Conservation (phyloP, 441 rosid species). For the Eutrema salsugineum region DNA sequence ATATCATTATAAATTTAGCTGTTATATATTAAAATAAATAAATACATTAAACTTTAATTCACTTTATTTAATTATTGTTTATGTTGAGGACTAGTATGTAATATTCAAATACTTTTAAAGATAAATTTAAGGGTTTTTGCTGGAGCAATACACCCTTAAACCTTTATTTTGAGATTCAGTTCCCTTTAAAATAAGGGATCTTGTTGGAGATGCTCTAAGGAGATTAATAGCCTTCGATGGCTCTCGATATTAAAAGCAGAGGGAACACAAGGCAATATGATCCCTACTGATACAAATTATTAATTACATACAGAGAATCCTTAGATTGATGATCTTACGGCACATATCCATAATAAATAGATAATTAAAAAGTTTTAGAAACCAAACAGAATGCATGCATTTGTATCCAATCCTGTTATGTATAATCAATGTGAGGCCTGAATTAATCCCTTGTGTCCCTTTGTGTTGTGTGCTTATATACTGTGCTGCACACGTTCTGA, state of each 20-base stretch:
- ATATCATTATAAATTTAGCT: too few species aligned
- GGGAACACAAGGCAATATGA: background rate
- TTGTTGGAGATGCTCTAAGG: too few species aligned
- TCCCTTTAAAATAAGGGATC: too few species aligned
- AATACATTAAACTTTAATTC: too few species aligned
- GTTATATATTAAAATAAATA: too few species aligned
- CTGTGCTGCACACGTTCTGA: background rate
- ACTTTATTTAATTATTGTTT: too few species aligned
- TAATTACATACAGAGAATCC: slow-evolving; percentile 6
- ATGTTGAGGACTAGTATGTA: too few species aligned
- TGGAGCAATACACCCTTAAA: too few species aligned
- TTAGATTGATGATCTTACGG: background rate
- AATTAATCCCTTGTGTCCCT: background rate
- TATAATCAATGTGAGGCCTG: background rate
- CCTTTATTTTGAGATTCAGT: too few species aligned
- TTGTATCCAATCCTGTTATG: background rate
- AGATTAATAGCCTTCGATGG: background rate
- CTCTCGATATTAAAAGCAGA: background rate
- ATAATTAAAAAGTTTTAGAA: background rate
- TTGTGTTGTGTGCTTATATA: background rate
- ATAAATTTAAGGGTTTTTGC: too few species aligned
- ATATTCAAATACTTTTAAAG: too few species aligned
- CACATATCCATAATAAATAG: background rate
- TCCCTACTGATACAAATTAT: background rate
- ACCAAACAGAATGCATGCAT: slow-evolving; percentile 6